phyloP scores from a whole-genome alignment of 1,284 basidiomycete genomes.

The Rhodotorula sp. region DNA sequence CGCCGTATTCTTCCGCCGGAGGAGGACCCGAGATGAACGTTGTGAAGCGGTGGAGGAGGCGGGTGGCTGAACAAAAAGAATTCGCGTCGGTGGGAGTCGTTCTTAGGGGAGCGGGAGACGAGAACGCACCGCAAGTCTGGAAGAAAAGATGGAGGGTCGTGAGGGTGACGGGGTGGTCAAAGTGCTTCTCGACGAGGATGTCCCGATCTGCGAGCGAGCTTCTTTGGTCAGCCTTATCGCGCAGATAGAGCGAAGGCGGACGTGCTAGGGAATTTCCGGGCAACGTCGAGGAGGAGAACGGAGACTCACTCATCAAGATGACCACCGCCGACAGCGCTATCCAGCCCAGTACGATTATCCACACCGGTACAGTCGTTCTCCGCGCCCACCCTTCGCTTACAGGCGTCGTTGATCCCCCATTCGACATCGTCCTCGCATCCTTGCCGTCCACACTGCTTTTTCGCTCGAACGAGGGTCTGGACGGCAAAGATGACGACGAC shows the following conservation, averaged over 20 bases:
- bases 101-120: not conserved
- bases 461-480: too few relatives aligned
- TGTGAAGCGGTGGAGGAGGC: constrained; percentile 33
- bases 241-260: not conserved
- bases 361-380: constrained; percentile 8
- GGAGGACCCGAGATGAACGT: constrained; percentile 31
- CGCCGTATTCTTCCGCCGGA: constrained; percentile 8
- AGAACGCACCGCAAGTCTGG: constrained; percentile 22
- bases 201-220: constrained; percentile 17
- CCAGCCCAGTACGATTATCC: constrained; percentile 35
- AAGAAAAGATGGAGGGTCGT: constrained; percentile 32
- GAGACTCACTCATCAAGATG: constrained; percentile 28
- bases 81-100: not conserved
- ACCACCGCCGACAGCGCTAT: constrained; percentile 27
- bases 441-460: too few relatives aligned
- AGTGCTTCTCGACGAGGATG: constrained; percentile 35
- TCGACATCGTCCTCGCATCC: too few relatives aligned
- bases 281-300: too few relatives aligned
- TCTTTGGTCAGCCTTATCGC: not conserved
- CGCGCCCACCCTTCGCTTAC: too few relatives aligned
- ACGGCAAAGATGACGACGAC: too few relatives aligned
- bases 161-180: constrained; percentile 40
- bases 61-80: constrained; percentile 8
- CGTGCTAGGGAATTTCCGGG: too few relatives aligned
- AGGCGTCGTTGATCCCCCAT: too few relatives aligned